phyloP scores from a whole-genome alignment of 352 stramenopile genomes.

The Globisporangium acanthophoron region DNA sequence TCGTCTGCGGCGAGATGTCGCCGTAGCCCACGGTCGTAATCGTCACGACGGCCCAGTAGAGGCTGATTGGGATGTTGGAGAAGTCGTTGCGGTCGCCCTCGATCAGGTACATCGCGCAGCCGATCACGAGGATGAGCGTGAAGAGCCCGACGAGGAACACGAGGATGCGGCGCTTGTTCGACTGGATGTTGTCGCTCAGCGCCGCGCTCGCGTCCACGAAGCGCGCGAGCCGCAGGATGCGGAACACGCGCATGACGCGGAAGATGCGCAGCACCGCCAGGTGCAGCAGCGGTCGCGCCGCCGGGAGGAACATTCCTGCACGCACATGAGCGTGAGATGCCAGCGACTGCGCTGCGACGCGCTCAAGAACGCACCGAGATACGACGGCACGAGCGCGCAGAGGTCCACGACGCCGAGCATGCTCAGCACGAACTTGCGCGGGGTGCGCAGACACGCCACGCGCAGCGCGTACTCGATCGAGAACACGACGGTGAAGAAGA shows the following conservation, averaged over 20 bases:
- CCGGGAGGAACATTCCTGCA: conserved; percentile 24
- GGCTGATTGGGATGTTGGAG: conserved; percentile 49
- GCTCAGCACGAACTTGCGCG: conserved; percentile 3
- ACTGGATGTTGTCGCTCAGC: conserved; percentile 71
- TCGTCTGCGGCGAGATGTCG: conserved; percentile 41
- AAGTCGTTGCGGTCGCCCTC: conserved; percentile 73
- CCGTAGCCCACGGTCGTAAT: conserved; percentile 52
- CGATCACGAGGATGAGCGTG: conserved; percentile 76
- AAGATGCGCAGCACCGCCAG: conserved; percentile 72
- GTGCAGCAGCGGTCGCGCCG: conserved; percentile 51
- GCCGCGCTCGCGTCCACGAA: conserved; percentile 70
- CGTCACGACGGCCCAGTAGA: conserved; percentile 53
- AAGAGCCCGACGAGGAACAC: conserved; percentile 74
- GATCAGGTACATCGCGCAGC: conserved; percentile 81
- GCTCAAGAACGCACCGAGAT: conserved; percentile 34
- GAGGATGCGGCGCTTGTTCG: conserved; percentile 69
- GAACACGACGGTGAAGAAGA: conserved; percentile 12
- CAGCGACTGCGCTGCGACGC: too few relatives aligned
- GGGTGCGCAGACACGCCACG: too few relatives aligned
- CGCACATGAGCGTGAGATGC: background rate
- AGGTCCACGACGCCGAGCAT: conserved; percentile 75
- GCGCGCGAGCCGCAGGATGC: conserved; percentile 58
- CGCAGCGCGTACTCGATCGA: too few relatives aligned
- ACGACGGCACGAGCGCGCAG: conserved; percentile 72
- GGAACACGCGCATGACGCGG: conserved; percentile 74